Base-by-base conservation (phyloP, 495 filamentous ascomycete genomes). In the Penicillium paxilli region DNA sequence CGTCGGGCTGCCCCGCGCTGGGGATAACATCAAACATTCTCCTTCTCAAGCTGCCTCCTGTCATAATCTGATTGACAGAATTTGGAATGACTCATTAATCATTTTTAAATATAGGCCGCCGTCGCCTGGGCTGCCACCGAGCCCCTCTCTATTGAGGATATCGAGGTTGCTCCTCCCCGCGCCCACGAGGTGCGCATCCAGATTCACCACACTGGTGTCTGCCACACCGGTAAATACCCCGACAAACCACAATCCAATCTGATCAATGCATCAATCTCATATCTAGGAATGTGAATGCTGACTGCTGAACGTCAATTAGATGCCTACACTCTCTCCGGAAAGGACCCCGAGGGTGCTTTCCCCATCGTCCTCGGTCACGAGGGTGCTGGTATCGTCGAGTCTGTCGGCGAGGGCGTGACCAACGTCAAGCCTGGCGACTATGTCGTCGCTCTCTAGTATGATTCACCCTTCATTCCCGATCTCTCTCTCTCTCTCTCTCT, bases 321-420 rank as follows among this genome's bases (percentile, higher is more conserved):
- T 83, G 94, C 94, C 69, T 98, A 98, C 80, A 98, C 94, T 19
- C 82, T 98, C 53, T 97, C 93, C 17, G 94, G 94, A 55, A 96
- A 97, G 78, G 94, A 98, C 63, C 94, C 95, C 37, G 94, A 98
- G 76, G 94, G 94, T 58, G 94, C 95, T 28, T 98, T 98, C 81
- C 94, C 94, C 57, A 87, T 98, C 57, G 85, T 98, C 56, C 84
- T 97, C 28, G 94, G 94, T 44, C 94, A 98, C 75, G 94, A 98
- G 75, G 94, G 94, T 65, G 95, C 94, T 46, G 94, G 94, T 68
- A 85, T 96, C 60, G 93, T 98, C 68, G 94, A 98, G 80, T 96
- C 91, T 3, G 86, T 98, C 47, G 94, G 94, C 53, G 92, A 97
- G 74, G 95, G 91, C 33, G 94, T 98, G 53, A 96, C 90, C 51